A percentile compares a stretch with the other conserved stretches of the same genome.
phyloP scores from a whole-genome alignment of 2,329 filamentous ascomycete species.

The Pseudogymnoascus sp. region DNA sequence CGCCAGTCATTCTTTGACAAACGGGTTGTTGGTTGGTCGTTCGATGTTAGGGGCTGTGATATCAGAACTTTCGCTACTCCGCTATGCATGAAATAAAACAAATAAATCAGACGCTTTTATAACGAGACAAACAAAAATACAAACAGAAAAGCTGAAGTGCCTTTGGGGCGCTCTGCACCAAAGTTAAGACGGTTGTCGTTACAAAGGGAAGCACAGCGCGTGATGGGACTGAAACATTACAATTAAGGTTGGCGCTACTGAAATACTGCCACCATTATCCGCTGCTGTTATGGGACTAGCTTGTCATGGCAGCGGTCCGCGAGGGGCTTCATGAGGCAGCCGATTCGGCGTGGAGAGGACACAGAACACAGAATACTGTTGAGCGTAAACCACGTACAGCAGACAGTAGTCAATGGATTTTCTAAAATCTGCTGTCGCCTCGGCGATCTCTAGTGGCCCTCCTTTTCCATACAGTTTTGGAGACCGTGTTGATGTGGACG shows the following conservation, averaged over 20 bases:
- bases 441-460: conserved; percentile 89
- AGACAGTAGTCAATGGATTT: conserved; percentile 68
- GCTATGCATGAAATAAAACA: conserved; percentile 1
- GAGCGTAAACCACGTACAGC: not conserved
- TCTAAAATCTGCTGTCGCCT: conserved; percentile 93
- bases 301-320: not conserved
- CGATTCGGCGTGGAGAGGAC: conserved; percentile 5
- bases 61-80: not conserved
- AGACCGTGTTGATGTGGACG: conserved; percentile 83
- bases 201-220: not conserved
- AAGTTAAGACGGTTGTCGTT: not conserved
- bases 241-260: conserved; percentile 5
- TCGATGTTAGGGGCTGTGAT: not conserved
- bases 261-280: conserved; percentile 1
- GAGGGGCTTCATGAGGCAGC: not conserved
- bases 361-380: conserved; percentile 1
- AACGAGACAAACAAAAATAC: not conserved
- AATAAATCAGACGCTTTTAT: not conserved
- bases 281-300: conserved; percentile 2
- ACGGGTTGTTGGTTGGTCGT: not conserved
- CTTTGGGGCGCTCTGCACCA: not conserved
- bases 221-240: conserved; percentile 5
- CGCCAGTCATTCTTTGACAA: not conserved
- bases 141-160: not conserved
- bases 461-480: conserved; percentile 90